Percentiles rank a stretch among this genome's conserved stretches.
Conservation (phyloP, 495 filamentous ascomycete genomes). For the Aspergillus diversus region DNA sequence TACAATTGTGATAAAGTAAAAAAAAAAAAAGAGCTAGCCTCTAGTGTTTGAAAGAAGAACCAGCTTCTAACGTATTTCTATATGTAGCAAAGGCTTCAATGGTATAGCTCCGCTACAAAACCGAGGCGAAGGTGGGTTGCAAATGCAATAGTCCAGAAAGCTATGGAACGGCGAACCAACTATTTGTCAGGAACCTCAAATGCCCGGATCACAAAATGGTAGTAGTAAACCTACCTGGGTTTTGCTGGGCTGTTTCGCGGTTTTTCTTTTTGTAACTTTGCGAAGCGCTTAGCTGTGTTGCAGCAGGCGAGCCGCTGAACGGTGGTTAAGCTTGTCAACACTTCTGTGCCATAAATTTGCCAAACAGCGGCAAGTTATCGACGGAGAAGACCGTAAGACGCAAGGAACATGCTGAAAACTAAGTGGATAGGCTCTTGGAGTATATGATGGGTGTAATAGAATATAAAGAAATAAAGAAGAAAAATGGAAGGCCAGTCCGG, state of each 20-base stretch:
- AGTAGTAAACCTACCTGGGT: neutral
- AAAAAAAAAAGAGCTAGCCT: constrained; percentile 8
- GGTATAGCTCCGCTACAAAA: constrained; percentile 4
- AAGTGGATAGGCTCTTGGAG: constrained; percentile 10
- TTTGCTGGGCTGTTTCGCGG: neutral
- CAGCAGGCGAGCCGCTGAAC: constrained; percentile 36
- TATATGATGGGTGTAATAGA: neutral
- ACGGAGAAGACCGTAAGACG: constrained; percentile 29
- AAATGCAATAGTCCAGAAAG: constrained; percentile 1
- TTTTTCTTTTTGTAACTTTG: neutral
- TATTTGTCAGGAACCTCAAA: neutral
- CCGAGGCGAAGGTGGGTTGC: neutral
- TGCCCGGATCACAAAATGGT: neutral
- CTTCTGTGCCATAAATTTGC: constrained; percentile 43
- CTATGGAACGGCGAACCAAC: constrained; percentile 2
- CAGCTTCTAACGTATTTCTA: constrained; percentile 24
- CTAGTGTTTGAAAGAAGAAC: constrained; percentile 22
- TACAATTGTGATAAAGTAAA: constrained; percentile 8
- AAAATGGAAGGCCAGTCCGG: constrained; percentile 21
- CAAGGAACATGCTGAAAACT: constrained; percentile 35
- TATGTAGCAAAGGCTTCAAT: neutral
- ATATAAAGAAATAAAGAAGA: constrained; percentile 1
- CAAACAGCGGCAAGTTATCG: constrained; percentile 34
- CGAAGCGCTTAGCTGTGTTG: neutral
- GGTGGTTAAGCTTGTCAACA: constrained; percentile 36